Evolutionary conservation across 202 grass and related monocot species (phyloP).

Genomic region (Schoenoplectus tabernaemontani): DNA sequence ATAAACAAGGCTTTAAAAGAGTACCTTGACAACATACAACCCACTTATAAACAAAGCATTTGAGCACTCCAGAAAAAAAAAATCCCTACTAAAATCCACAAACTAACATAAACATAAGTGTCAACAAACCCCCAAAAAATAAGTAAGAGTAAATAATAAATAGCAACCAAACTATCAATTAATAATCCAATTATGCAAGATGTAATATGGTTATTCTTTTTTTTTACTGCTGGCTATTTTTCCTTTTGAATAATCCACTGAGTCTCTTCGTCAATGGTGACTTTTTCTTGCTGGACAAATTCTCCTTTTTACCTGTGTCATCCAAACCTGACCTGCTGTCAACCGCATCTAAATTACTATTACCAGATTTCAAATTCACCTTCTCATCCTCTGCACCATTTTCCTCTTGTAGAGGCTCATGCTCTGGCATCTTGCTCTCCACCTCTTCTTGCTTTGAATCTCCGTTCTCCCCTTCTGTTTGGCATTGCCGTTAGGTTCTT

Average conservation of each 20-base stretch:
- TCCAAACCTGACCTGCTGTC: conserved; percentile 30
- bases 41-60: conserved; percentile 10
- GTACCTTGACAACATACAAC: conserved; percentile 14
- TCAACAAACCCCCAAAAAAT: conserved; percentile 38
- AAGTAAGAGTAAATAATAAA: conserved; percentile 25
- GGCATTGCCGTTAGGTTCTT: conserved; percentile 27
- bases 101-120: conserved; percentile 29
- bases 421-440: conserved; percentile 28
- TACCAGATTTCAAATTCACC: conserved; percentile 31
- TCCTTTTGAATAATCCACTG: conserved; percentile 80
- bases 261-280: conserved; percentile 67
- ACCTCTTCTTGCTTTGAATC: conserved; percentile 14
- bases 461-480: conserved; percentile 27
- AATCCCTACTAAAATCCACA: conserved; percentile 10
- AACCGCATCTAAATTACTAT: conserved; percentile 25
- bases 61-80: neutral
- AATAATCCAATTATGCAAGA: neutral
- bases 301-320: conserved; percentile 34
- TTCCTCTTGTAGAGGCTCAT: conserved; percentile 19
- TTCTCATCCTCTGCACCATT: conserved; percentile 39
- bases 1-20: neutral
- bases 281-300: conserved; percentile 56
- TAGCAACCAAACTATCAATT: conserved; percentile 31
- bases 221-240: conserved; percentile 61
- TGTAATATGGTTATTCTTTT: conserved; percentile 23